Evolutionary conservation across 2,329 filamentous ascomycete genomes (phyloP).

Genomic region (Cryphonectria japonica): DNA sequence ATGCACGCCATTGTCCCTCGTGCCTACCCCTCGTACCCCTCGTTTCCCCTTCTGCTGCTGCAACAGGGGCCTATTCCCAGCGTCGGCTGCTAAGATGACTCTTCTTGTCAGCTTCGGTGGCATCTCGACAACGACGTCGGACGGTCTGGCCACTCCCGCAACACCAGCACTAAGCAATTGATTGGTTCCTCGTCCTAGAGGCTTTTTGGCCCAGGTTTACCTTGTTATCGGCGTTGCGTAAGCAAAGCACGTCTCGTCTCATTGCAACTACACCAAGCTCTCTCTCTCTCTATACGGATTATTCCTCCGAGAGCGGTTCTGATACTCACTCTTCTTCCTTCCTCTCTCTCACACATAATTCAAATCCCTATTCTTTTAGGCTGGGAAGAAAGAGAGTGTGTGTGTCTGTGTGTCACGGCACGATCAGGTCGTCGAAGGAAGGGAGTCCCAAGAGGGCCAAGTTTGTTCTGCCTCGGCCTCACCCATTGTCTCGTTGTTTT

Average conservation of each 20-base stretch:
- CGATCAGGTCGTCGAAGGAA: neutral
- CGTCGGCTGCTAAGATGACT: neutral
- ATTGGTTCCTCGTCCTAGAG: neutral
- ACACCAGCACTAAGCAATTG: neutral
- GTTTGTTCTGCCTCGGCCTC: neutral
- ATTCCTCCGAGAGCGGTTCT: neutral
- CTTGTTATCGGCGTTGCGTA: slow-evolving; percentile 2
- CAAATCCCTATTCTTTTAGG: too few relatives aligned
- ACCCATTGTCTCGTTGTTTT: neutral
- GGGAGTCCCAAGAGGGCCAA: neutral
- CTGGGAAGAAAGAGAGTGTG: neutral
- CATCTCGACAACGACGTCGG: neutral
- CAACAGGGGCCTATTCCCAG: neutral
- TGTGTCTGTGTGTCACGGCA: neutral
- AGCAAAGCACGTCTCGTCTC: neutral
- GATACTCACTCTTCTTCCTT: neutral
- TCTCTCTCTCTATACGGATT: neutral
- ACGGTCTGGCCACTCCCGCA: neutral
- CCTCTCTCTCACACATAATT: neutral
- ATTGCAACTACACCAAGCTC: neutral
- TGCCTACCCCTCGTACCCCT: neutral
- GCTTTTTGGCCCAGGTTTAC: neutral
- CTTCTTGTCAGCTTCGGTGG: neutral
- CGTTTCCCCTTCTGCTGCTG: neutral
- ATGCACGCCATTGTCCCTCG: neutral